Conservation (phyloP, 2,329 filamentous ascomycete genomes). For the Fusarium haematococcum region DNA sequence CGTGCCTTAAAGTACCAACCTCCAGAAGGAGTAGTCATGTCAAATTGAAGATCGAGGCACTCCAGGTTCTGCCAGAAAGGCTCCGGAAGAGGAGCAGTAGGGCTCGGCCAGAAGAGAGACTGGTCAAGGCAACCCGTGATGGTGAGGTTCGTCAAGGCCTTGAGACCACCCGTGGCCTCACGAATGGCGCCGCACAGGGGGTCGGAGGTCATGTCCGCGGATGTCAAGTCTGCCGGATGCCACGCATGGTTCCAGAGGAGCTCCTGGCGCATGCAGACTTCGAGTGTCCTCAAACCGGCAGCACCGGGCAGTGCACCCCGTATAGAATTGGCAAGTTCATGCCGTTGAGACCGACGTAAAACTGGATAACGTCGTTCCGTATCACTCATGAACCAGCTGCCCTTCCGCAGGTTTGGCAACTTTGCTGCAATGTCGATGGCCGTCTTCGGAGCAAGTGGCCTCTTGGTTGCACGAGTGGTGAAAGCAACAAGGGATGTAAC, state of each 20-base stretch:
- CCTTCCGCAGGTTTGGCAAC: constrained; percentile 24
- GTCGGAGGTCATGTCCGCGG: constrained; percentile 11
- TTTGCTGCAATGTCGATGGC: constrained; percentile 26
- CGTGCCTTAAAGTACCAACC: constrained; percentile 32
- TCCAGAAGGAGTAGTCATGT: constrained; percentile 30
- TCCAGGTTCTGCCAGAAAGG: constrained; percentile 32
- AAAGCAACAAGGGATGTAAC: constrained; percentile 22
- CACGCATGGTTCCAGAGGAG: constrained; percentile 34
- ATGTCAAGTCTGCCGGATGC: constrained; percentile 20
- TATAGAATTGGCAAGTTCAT: constrained; percentile 22
- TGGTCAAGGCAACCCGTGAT: constrained; percentile 26
- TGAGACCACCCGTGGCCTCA: constrained; percentile 12
- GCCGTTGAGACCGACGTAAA: constrained; percentile 19
- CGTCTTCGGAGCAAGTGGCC: constrained; percentile 18
- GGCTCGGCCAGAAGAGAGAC: constrained; percentile 27
- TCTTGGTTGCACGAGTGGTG: constrained; percentile 21
- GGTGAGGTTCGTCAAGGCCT: constrained; percentile 19
- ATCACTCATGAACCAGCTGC: constrained; percentile 24
- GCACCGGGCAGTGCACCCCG: constrained; percentile 15
- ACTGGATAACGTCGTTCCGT: constrained; percentile 24
- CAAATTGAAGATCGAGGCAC: constrained; percentile 27
- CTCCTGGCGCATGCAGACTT: constrained; percentile 28
- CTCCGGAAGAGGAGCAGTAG: constrained; percentile 2
- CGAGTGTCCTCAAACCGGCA: constrained; percentile 17
- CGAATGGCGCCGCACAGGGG: constrained; percentile 19